Percentiles rank a stretch among this genome's conserved stretches.
Conservation (phyloP, 768 basidiomycete genomes). For the Collybia sordida region DNA sequence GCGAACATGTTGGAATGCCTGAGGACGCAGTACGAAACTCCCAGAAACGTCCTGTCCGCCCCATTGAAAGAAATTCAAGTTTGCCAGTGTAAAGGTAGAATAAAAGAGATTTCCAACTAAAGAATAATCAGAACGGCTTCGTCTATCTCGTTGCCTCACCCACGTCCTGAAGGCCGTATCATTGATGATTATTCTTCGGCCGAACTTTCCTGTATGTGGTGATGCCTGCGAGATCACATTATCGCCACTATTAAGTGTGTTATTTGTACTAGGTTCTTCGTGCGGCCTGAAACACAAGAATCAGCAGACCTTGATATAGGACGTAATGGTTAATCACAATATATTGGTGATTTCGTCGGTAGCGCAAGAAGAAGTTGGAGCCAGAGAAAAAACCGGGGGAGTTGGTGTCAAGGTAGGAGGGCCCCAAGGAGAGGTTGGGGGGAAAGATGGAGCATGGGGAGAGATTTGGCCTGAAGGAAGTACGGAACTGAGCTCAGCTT, state of each 20-base stretch:
- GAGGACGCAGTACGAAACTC: conserved; percentile 14
- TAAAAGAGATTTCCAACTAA: conserved; percentile 36
- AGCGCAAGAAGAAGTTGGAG: too few species aligned
- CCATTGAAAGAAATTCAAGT: conserved; percentile 28
- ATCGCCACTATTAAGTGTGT: neutral
- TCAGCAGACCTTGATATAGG: neutral
- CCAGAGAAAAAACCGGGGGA: too few species aligned
- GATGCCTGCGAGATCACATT: neutral
- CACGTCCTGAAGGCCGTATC: conserved; percentile 22
- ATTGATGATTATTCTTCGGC: conserved; percentile 14
- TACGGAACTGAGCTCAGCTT: neutral
- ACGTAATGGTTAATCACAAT: neutral
- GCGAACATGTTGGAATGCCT: conserved; percentile 27
- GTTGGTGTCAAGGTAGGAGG: too few species aligned
- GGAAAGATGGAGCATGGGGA: too few species aligned
- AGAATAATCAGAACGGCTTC: neutral
- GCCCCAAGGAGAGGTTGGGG: too few species aligned
- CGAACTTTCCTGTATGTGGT: conserved; percentile 2
- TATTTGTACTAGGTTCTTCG: neutral
- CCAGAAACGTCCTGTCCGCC: neutral
- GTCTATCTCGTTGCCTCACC: neutral
- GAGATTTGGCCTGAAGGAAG: neutral
- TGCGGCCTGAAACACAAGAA: neutral
- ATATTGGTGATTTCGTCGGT: neutral
- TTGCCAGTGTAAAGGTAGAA: conserved; percentile 38